Evolutionary conservation across 805 yeast species (phyloP), one percentile per base, ranked within the genome.

Genomic region (Metschnikowia proteae): DNA sequence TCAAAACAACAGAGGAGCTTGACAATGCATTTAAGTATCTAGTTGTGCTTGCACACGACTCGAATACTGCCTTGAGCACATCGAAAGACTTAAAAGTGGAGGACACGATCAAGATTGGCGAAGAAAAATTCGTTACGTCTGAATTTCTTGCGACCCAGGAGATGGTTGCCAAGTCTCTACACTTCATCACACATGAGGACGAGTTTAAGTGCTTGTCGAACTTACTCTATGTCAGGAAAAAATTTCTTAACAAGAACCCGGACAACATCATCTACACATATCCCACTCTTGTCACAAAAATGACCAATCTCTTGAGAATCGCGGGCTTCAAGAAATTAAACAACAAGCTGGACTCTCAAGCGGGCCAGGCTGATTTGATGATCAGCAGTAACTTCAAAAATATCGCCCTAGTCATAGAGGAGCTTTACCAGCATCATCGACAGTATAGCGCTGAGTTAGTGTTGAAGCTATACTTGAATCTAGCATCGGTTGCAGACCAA

Each of bases 401-500:
- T 57, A 67, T 86, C 7, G 83, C 92, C 8, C 75, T 84, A 28
- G 73, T 84, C 6, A 78, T 86, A 31, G 84, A 81, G 55, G 96
- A 88, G 55, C 66, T 92, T 45, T 81, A 75, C 54, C 69, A 67
- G 43, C 48, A 65, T 52, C 68, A 70, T 50, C 67, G 64, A 35
- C 65, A 65, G 38, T 55, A 46, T 47, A 59, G 62, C 35, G 63
- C 72, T 3, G 70, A 67, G 37, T 54, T 65, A 13, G 64, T 73
- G 57, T 54, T 86, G 50, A 71, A 78, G 59, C 60, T 83, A 37
- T 79, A 86, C 61, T 70, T 88, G 47, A 74, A 81, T 44, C 77
- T 84, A 34, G 96, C 96, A 0, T 69, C 80, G 11, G 66, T 88
- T 3, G 92, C 97, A 0, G 96, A 94, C 63, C 92, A 87, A 64